Percentiles rank a stretch among this genome's conserved stretches.
phyloP scores from a whole-genome alignment of 2,329 filamentous ascomycete species.

The Botrytis cinerea region DNA sequence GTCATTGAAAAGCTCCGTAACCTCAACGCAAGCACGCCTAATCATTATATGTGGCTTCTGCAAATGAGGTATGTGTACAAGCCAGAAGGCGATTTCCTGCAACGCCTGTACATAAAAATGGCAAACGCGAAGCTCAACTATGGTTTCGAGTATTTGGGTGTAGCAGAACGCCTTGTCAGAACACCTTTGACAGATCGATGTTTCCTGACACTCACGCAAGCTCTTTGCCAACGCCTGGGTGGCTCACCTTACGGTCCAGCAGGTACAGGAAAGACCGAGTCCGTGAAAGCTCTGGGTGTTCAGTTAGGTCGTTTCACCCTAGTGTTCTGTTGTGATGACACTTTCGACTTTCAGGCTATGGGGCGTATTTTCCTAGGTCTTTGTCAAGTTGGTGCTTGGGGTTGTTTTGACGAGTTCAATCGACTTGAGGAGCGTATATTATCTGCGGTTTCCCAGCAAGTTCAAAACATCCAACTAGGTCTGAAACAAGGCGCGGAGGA shows the following conservation, averaged over 20 bases:
- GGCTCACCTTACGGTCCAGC: conserved; percentile 97
- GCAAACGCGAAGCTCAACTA: conserved; percentile 95
- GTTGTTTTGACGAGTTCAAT: conserved; percentile 99
- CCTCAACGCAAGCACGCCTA: conserved; percentile 70
- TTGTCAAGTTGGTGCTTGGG: conserved; percentile 98
- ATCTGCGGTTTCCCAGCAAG: conserved; percentile 97
- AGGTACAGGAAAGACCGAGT: conserved; percentile 98
- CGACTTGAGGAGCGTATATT: conserved; percentile 96
- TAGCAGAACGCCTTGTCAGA: conserved; percentile 91
- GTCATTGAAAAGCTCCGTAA: conserved; percentile 83
- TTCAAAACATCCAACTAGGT: conserved; percentile 98
- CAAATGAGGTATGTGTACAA: conserved; percentile 97
- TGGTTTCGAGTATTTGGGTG: conserved; percentile 96
- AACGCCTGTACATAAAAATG: conserved; percentile 90
- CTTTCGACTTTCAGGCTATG: conserved; percentile 99
- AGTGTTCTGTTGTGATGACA: conserved; percentile 99
- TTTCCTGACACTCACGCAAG: conserved; percentile 96
- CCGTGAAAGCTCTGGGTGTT: conserved; percentile 94
- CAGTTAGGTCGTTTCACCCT: conserved; percentile 97
- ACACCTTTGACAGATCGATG: conserved; percentile 97
- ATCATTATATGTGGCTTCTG: conserved; percentile 88
- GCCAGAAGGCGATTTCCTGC: conserved; percentile 75
- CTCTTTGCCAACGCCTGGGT: conserved; percentile 89
- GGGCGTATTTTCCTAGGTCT: conserved; percentile 99
- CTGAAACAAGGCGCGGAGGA: conserved; percentile 82